Evolutionary conservation across 805 yeast genomes (phyloP).

Genomic region (Wickerhamiella galacta): DNA sequence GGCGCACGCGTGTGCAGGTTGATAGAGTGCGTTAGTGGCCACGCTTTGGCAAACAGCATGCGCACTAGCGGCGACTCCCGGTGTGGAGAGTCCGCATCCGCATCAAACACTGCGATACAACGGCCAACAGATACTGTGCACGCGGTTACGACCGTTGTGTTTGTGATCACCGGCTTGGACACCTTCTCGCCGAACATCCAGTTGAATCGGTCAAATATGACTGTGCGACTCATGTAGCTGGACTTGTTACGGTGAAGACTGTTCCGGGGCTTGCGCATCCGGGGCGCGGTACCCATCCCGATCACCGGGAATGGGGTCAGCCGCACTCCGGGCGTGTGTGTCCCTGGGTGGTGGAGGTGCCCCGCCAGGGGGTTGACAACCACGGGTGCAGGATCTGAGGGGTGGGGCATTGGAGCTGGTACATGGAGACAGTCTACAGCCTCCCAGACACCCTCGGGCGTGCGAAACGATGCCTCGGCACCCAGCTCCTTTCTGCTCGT

Average conservation of each 20-base stretch:
- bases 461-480: not conserved
- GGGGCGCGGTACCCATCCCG: slow-evolving; percentile 1
- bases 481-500: not conserved
- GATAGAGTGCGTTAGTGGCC: slow-evolving; percentile 24
- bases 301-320: slow-evolving; percentile 5
- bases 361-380: slow-evolving; percentile 24
- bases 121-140: slow-evolving; percentile 22
- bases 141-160: too few relatives aligned
- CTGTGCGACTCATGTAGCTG: slow-evolving; percentile 23
- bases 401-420: slow-evolving; percentile 26
- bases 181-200: slow-evolving; percentile 18
- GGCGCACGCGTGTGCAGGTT: slow-evolving; percentile 19
- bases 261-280: slow-evolving; percentile 20
- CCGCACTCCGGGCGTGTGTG: slow-evolving; percentile 9
- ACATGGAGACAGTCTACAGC: slow-evolving; percentile 19
- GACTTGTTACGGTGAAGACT: slow-evolving; percentile 24
- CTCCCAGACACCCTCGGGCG: slow-evolving; percentile 19
- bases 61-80: slow-evolving; percentile 23
- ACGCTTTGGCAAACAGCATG: slow-evolving; percentile 24
- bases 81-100: slow-evolving; percentile 16
- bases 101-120: slow-evolving; percentile 21
- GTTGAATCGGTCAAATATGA: slow-evolving; percentile 22
- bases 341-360: slow-evolving; percentile 16
- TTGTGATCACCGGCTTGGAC: too few relatives aligned
- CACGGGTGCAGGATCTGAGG: slow-evolving; percentile 21